These are phyloP conservation scores for Blastocystis sp. DNA, from an alignment of 352 stramenopile species.

Conservation along the genomic window DNA sequence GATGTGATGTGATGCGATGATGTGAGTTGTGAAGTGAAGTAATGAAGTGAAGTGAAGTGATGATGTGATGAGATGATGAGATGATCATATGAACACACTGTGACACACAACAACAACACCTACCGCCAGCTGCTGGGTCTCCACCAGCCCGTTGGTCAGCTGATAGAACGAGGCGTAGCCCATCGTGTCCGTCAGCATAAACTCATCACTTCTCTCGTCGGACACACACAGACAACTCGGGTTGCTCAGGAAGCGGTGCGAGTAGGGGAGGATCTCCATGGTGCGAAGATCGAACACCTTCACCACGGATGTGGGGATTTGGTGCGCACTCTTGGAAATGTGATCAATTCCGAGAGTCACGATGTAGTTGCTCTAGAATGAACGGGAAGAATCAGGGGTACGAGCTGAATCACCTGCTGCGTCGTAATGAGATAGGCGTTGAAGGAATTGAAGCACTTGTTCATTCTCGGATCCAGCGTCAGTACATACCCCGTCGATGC, in stretches of 20 bases:
- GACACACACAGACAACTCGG: neutral
- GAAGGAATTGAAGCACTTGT: conserved; percentile 22
- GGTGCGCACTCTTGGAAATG: conserved; percentile 19
- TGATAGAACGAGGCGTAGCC: conserved; percentile 2
- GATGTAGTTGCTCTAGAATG: conserved; percentile 17
- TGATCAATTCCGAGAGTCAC: conserved; percentile 48
- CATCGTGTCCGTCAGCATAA: neutral
- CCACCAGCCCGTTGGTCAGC: conserved; percentile 30
- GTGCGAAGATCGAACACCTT: conserved; percentile 59
- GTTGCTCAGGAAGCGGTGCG: neutral
- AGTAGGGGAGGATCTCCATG: conserved; percentile 46
- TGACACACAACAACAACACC: neutral
- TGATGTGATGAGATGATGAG: neutral
- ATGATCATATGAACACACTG: neutral
- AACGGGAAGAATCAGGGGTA: neutral
- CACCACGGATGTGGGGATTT: conserved; percentile 8
- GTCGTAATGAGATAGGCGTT: conserved; percentile 50
- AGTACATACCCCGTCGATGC: conserved; percentile 22
- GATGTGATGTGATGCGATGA: neutral
- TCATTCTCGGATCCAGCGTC: conserved; percentile 52
- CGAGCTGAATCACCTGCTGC: conserved; percentile 38
- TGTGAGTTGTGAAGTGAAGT: neutral
- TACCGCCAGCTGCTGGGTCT: conserved; percentile 24
- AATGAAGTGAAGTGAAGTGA: neutral
- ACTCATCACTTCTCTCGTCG: neutral